Base-by-base conservation (phyloP, 768 basidiomycete species). In the Erythrobasidium yunnanense region DNA sequence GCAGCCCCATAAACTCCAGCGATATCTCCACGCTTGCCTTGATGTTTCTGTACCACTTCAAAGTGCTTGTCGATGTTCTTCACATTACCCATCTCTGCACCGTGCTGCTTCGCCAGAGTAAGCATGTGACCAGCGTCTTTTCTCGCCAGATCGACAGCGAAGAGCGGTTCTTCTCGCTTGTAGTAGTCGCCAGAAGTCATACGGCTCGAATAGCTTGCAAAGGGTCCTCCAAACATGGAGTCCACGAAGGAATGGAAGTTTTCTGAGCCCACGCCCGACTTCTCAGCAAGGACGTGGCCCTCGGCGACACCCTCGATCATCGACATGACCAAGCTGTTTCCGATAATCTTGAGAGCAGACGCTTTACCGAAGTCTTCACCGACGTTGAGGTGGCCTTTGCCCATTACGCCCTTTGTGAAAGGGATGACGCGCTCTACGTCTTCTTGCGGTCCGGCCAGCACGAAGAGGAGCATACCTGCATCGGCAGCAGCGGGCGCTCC, bases 61-160 rank as follows among this genome's bases (percentile, higher is more conserved):
- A 67, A 51, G 53, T 67, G 66, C 15, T 34, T 56, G 22, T 67
- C 57, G 66, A 58, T 60, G n/a, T 3, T 52, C 30, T 67, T 45
- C 22, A 67, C 46, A 20, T 35, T 30, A 3, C 33, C 49, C 66
- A 67, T 67, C 23, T 67, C 47, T 20, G 50, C 66, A 2, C 66
- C 62, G 45, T 49, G 38, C 62, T 60, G 49, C 32, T 65, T 38
- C 22, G 57, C 57, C 7, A 67, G 32, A 32, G 56, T 58, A 3
- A 67, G 45, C 45, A 56, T 56, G 29, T 67, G 66, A 4, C 66
- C 46, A 6, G 66, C 60, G 49, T 67, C 66, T 30, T 67, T 67
- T 35, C 66, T 29, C 7, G 66, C 66, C 11, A 67, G 66, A 63
- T 67, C 66, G 50, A 67, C 49, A 22, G 42, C 60, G 46, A 67